These are phyloP conservation scores for Calonectria naviculata DNA, from an alignment of 2,329 filamentous ascomycete genomes.

Conservation along the genomic window DNA sequence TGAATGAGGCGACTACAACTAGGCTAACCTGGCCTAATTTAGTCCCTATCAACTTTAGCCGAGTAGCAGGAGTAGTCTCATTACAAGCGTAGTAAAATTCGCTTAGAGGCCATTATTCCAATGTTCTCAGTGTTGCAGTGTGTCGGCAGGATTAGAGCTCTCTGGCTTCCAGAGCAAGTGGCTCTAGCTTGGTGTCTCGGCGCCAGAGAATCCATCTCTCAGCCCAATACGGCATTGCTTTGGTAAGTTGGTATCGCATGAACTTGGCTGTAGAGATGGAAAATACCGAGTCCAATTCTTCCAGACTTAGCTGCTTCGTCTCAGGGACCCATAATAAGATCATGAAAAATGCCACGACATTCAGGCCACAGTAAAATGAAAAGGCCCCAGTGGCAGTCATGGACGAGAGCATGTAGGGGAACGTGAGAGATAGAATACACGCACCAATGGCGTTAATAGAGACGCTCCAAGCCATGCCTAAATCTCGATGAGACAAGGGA, in stretches of 20 bases:
- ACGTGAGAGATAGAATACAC: conserved; percentile 51
- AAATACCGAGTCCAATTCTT: not conserved
- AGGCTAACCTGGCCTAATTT: too few species aligned
- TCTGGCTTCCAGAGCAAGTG: not conserved
- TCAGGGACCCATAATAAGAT: conserved; percentile 72
- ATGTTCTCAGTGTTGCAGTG: too few species aligned
- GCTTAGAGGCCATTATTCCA: too few species aligned
- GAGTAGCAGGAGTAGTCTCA: too few species aligned
- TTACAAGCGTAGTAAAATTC: too few species aligned
- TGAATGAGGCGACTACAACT: too few species aligned
- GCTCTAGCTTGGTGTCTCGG: not conserved
- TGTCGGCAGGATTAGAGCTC: too few species aligned
- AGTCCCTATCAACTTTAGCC: too few species aligned
- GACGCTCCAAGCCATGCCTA: conserved; percentile 46
- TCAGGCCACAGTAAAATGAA: conserved; percentile 70
- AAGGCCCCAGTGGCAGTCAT: conserved; percentile 59
- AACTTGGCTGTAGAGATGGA: not conserved
- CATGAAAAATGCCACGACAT: conserved; percentile 69
- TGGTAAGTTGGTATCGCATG: not conserved
- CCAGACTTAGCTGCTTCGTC: conserved; percentile 52
- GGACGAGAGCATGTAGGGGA: conserved; percentile 56
- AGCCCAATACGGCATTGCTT: not conserved
- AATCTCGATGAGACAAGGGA: conserved; percentile 63
- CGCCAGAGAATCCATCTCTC: not conserved
- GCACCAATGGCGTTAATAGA: conserved; percentile 44